These are phyloP conservation scores for Daldinia sp. DNA, from an alignment of 2,329 filamentous ascomycete species.

Conservation along the genomic window DNA sequence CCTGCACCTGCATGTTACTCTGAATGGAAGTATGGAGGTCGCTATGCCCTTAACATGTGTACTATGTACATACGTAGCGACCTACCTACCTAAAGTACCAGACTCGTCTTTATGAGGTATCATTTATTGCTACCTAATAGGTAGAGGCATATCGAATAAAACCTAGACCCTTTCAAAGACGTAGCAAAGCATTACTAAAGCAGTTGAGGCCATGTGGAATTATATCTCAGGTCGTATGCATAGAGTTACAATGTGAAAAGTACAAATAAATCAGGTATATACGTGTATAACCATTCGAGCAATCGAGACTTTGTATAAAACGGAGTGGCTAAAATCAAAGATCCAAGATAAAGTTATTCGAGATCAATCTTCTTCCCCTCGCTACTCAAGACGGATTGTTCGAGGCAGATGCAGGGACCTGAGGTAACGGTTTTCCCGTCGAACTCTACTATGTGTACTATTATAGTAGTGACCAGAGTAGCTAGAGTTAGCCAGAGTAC, in stretches of 20 bases:
- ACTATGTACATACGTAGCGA: too few species aligned
- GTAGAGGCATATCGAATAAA: constrained; percentile 21
- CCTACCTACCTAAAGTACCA: constrained; percentile 11
- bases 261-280: background rate
- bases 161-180: background rate
- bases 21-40: too few species aligned
- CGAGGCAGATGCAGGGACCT: constrained; percentile 30
- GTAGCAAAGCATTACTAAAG: background rate
- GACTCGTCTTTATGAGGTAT: constrained; percentile 10
- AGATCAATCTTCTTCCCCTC: constrained; percentile 25
- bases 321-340: constrained; percentile 28
- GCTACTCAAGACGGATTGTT: background rate
- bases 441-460: constrained; percentile 18
- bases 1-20: constrained; percentile 19
- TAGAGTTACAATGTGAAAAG: background rate
- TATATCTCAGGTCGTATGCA: background rate
- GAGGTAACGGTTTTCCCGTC: constrained; percentile 12
- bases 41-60: too few species aligned
- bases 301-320: constrained; percentile 29
- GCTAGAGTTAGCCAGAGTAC: too few species aligned
- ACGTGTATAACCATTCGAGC: background rate
- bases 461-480: constrained; percentile 16
- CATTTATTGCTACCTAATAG: constrained; percentile 8
- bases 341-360: constrained; percentile 33
- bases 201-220: background rate